Conservation (phyloP, 345 rosid species). For the Salix arbutifolia region DNA sequence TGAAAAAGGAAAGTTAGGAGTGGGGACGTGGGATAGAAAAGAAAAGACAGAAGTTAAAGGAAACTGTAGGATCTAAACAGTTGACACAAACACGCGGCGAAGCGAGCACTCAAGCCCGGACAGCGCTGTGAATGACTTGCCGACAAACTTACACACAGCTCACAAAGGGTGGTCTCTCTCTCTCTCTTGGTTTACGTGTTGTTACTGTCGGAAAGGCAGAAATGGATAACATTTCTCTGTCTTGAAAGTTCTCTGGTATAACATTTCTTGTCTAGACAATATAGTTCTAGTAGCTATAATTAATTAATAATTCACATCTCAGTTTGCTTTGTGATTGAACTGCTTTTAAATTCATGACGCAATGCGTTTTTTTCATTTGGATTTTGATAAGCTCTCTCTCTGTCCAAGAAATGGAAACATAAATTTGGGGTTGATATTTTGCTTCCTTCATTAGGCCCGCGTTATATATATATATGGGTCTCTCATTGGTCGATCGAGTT, state of each 20-base stretch:
- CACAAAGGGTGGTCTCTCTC: neutral
- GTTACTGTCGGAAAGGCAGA: neutral
- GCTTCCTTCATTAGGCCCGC: neutral
- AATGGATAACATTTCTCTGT: neutral
- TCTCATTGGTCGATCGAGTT: neutral
- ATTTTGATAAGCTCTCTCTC: neutral
- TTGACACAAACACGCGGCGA: constrained; percentile 41
- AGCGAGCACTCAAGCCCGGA: constrained; percentile 22
- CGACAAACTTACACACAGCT: neutral
- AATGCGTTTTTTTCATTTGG: neutral
- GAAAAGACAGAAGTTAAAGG: neutral
- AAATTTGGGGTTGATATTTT: neutral
- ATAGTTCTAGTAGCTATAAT: neutral
- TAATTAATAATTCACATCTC: neutral
- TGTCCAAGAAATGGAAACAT: neutral
- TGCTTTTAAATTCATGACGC: neutral
- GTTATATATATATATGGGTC: neutral
- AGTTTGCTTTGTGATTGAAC: neutral
- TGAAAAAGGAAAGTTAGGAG: no score
- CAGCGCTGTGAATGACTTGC: constrained; percentile 15
- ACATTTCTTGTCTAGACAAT: no score
- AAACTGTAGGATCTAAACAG: neutral
- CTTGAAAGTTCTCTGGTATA: neutral
- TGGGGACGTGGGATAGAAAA: no score
- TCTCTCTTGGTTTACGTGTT: neutral